Base-by-base conservation (phyloP, 169 alveolate species). In the Babesia ovata region DNA sequence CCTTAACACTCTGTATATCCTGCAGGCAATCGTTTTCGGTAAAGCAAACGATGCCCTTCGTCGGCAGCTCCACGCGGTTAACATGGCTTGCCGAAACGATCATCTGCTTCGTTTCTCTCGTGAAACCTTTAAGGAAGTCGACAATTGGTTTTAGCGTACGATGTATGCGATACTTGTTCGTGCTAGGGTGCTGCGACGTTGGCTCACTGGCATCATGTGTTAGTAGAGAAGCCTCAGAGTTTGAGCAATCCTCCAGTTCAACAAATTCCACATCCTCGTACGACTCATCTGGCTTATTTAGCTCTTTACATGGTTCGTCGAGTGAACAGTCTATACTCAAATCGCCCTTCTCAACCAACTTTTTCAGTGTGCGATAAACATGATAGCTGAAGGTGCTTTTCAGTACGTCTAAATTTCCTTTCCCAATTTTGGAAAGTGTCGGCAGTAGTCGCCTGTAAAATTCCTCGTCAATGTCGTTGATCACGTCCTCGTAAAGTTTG, bases 11-110 rank as follows among this genome's bases (percentile, higher is more conserved):
- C 13, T 67, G 54, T 16, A 52, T 21, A 4, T 50, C 66, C 17
- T 26, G 76, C 14, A 67, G 33, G 29, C 56, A 33, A n/a, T 67
- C 66, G 26, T 44, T 54, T 21, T 62, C 81, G n/a, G 72, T 56
- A 21, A 62, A 71, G 26, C 70, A 71, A 14, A 62, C 17, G 17
- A 60, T 53, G 45, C 22, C 39, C 33, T 71, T 59, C 44, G 36
- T 57, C 29, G 59, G 45, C 53, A 59, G 10, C n/a, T 29, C 63
- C 45, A 71, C 50, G 4, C 81, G 70, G 44, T 66, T 81, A 26
- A 81, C 67, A 58, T 81, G 75, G 44, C 88, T 81, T 26, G 88
- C 63, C 13, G 88, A 73, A 16, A 81, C 70, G 1, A 81, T 71
- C 13, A 81, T 81, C 56, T 46, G 72, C 39, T 26, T 24, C 14